A percentile compares a stretch with the other conserved stretches of the same genome.
Evolutionary conservation across 1,139 yeast genomes (phyloP).

Genomic region (Suhomyces wounanorum): DNA sequence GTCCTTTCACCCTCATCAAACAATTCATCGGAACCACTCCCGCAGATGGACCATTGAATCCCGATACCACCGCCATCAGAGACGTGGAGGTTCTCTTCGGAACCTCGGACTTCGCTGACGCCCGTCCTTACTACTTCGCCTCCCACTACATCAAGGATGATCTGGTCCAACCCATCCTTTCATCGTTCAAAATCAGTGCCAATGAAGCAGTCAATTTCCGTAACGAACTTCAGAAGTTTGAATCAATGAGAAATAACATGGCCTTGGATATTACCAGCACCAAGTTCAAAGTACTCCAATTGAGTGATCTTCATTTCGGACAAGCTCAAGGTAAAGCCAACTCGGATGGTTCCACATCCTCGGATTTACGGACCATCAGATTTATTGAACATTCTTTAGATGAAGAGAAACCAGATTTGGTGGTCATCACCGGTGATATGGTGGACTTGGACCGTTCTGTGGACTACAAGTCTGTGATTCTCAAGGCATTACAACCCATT

Average conservation of each 20-base stretch:
- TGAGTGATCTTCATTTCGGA: slow-evolving; percentile 46
- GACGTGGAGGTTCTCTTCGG: slow-evolving; percentile 31
- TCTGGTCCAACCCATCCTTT: slow-evolving; percentile 15
- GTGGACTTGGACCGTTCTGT: slow-evolving; percentile 28
- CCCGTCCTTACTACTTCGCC: slow-evolving; percentile 14
- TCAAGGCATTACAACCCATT: slow-evolving; percentile 41
- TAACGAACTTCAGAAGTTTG: slow-evolving; percentile 9
- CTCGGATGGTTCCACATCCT: slow-evolving; percentile 24
- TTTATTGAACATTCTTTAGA: slow-evolving; percentile 31
- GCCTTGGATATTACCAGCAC: slow-evolving; percentile 5
- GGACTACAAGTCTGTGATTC: slow-evolving; percentile 37
- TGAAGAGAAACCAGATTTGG: slow-evolving; percentile 36
- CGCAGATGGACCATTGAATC: slow-evolving; percentile 7
- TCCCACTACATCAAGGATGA: slow-evolving; percentile 10
- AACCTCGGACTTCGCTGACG: slow-evolving; percentile 24
- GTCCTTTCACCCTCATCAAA: slow-evolving; percentile 11
- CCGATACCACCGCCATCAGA: slow-evolving; percentile 21
- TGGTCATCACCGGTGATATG: slow-evolving; percentile 47
- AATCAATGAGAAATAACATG: slow-evolving; percentile 6
- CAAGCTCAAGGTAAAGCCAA: slow-evolving; percentile 30
- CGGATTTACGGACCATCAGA: slow-evolving; percentile 33
- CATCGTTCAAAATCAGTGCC: slow-evolving; percentile 13
- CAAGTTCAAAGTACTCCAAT: slow-evolving; percentile 37
- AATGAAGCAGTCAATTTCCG: slow-evolving; percentile 10
- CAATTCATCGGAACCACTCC: slow-evolving; percentile 13